Base-by-base conservation (phyloP, 2,329 filamentous ascomycete species). In the Aspergillus vadensis region DNA sequence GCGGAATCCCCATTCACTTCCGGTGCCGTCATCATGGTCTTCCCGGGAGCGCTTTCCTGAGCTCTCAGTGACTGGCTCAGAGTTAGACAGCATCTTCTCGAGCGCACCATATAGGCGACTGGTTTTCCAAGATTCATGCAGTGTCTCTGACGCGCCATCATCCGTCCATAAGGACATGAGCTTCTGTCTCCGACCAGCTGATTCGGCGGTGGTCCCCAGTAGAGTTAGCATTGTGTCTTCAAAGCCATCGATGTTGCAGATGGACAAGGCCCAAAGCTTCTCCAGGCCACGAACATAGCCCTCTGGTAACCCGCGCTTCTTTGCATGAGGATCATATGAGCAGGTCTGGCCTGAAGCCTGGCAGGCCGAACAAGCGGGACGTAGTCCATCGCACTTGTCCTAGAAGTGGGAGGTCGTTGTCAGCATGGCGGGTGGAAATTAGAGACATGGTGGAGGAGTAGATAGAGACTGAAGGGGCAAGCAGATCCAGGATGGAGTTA, bases 261-360 rank as follows among this genome's bases (percentile, higher is more conserved):
- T 70, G 7, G 77, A 74, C 25, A 81, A 63, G 6, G 78, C 77
- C 76, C 77, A 80, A 32, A 81, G 69, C 64, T 80, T 80, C 65
- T 81, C 79, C 56, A 81, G 58, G 3, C 77, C 77, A 19, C 79
- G 77, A 32, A 81, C 78, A 68, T 81, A 81, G 39, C 79, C 79
- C 63, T 80, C 79, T 1, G 78, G 79, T 15, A 80, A 66, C 17
- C 79, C 79, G 55, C 79, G 74, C 64, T 80, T 80, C 66, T 80
- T 80, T 51, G 73, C 76, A 57, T 74, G 72, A 12, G 78, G 76
- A 55, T 80, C 76, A 66, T 81, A 81, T 27, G 74, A 75, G 59
- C 79, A 81, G 32, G 72, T 67, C 54, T 77, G 75, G 59, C 73
- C 74, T 8, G 76, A 74, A 21, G 70, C 72, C 57, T 71, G 70